These are phyloP conservation scores for Ustilago esculenta DNA, from an alignment of 1,284 basidiomycete species.

Conservation along the genomic window DNA sequence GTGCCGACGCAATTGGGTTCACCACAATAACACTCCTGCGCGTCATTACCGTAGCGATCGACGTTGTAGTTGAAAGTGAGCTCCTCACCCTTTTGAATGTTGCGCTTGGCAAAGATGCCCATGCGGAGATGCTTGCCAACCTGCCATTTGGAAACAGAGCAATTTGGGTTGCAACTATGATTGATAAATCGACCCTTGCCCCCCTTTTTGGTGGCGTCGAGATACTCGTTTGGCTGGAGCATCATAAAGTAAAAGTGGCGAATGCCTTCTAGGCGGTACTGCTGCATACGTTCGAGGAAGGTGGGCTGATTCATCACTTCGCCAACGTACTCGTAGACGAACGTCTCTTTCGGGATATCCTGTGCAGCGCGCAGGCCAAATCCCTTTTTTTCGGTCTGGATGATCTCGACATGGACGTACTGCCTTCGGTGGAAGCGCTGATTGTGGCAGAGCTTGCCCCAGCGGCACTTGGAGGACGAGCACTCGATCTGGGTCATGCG, in stretches of 20 bases:
- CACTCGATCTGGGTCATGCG: conserved; percentile 97
- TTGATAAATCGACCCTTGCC: conserved; percentile 97
- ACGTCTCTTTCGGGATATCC: conserved; percentile 78
- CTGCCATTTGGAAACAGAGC: conserved; percentile 99
- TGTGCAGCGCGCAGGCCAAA: conserved; percentile 84
- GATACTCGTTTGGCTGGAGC: conserved; percentile 98
- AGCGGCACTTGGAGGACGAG: conserved; percentile 84
- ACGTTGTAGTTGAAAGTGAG: conserved; percentile 99
- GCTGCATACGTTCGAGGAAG: conserved; percentile 92
- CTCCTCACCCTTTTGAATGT: conserved; percentile 85
- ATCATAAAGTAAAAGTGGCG: conserved; percentile 99
- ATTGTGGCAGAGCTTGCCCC: conserved; percentile 84
- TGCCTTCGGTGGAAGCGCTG: conserved; percentile 84
- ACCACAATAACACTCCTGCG: conserved; percentile 94
- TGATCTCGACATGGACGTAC: conserved; percentile 88
- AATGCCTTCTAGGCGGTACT: conserved; percentile 91
- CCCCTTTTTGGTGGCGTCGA: conserved; percentile 97
- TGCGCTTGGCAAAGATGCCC: conserved; percentile 94
- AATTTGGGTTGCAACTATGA: conserved; percentile 97
- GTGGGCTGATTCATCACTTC: conserved; percentile 89
- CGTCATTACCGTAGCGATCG: conserved; percentile 96
- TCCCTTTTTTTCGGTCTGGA: conserved; percentile 93
- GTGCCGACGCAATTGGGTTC: conserved; percentile 95
- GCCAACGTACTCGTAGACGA: conserved; percentile 98
- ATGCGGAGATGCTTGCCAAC: conserved; percentile 90